A percentile compares a stretch with the other conserved stretches of the same genome.
These are phyloP conservation scores for Xylaria sp. DNA, from an alignment of 2,329 filamentous ascomycete genomes.

Conservation along the genomic window DNA sequence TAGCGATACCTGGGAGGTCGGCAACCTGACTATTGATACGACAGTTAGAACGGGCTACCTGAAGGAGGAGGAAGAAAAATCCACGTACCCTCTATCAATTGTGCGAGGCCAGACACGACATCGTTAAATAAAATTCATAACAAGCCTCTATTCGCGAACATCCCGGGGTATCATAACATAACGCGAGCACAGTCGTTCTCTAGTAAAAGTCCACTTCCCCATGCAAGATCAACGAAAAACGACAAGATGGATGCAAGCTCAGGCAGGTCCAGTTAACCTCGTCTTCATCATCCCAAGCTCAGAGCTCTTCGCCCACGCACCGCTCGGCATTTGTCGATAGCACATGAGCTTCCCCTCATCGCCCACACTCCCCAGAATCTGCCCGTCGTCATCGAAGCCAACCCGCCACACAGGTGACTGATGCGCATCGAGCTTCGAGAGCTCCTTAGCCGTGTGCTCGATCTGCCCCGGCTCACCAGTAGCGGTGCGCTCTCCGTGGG, in stretches of 20 bases:
- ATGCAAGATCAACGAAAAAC: not conserved
- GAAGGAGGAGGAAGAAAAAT: not conserved
- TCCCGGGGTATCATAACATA: not conserved
- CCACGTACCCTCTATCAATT: too few relatives aligned
- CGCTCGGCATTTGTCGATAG: conserved; percentile 69
- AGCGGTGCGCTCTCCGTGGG: conserved; percentile 61
- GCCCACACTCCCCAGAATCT: conserved; percentile 79
- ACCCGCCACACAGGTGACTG: conserved; percentile 80
- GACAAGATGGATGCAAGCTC: not conserved
- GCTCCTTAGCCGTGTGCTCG: conserved; percentile 69
- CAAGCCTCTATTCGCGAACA: not conserved
- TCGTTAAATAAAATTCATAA: not conserved
- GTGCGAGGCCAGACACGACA: too few relatives aligned
- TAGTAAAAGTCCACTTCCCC: not conserved
- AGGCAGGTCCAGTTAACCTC: conserved; percentile 55
- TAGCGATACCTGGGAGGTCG: too few relatives aligned
- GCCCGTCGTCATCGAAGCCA: conserved; percentile 75
- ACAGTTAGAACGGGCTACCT: too few relatives aligned
- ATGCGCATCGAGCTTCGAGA: conserved; percentile 74
- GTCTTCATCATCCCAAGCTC: conserved; percentile 69
- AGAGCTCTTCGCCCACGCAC: conserved; percentile 69
- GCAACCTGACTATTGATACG: too few relatives aligned
- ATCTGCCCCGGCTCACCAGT: conserved; percentile 73
- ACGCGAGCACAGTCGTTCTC: not conserved
- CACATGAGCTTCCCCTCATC: conserved; percentile 77